These are phyloP conservation scores for Dactylellina parvicollis DNA, from an alignment of 2,329 filamentous ascomycete species.

Conservation along the genomic window DNA sequence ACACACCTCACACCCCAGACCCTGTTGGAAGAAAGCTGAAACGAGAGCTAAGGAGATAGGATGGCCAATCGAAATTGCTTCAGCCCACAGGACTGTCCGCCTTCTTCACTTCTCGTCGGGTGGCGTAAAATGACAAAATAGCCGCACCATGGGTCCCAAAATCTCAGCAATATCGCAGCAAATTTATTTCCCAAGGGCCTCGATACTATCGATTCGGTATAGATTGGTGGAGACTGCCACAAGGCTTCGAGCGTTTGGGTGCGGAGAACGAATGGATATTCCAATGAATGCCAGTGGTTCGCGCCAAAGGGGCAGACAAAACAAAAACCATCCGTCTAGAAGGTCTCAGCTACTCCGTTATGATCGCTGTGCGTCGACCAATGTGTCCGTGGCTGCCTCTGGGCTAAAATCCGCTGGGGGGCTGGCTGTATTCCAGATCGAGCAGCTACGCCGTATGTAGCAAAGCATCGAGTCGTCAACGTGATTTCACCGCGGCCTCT, in stretches of 20 bases:
- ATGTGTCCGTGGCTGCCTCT: too few relatives aligned
- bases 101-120: slow-evolving; percentile 8
- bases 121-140: slow-evolving; percentile 48
- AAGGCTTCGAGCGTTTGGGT: too few relatives aligned
- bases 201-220: slow-evolving; percentile 5
- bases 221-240: slow-evolving; percentile 13
- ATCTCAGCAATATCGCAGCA: slow-evolving; percentile 5
- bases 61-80: slow-evolving; percentile 34
- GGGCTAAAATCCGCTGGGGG: too few relatives aligned
- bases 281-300: too few relatives aligned
- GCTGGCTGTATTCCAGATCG: not conserved
- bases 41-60: slow-evolving; percentile 42
- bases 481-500: not conserved
- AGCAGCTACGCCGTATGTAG: not conserved
- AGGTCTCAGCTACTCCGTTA: slow-evolving; percentile 24
- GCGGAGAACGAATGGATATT: too few relatives aligned
- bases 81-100: not conserved
- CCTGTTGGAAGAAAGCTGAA: slow-evolving; percentile 47
- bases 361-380: slow-evolving; percentile 1
- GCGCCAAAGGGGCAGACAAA: slow-evolving; percentile 20
- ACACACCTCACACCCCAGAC: slow-evolving; percentile 16
- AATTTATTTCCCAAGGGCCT: slow-evolving; percentile 1
- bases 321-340: slow-evolving; percentile 3
- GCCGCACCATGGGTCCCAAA: slow-evolving; percentile 33
- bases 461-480: not conserved